Evolutionary conservation across 352 stramenopile genomes (phyloP), one percentile per base, ranked within the genome.

Genomic region (Blastocystis sp.): DNA sequence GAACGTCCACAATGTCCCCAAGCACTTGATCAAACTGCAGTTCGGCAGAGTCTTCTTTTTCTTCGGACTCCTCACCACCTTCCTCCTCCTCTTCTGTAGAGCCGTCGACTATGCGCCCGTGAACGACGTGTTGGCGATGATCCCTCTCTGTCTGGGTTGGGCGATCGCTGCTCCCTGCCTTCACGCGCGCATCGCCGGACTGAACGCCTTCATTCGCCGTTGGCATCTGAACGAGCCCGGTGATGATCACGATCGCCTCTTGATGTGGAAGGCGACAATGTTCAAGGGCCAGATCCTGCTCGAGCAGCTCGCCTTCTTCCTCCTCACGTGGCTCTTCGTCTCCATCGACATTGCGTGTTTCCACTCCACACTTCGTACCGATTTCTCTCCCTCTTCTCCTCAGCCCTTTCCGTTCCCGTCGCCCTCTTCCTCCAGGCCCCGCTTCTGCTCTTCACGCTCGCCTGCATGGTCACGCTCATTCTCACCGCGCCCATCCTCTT

Each of bases 261-360:
- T 84, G 2, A 23, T 84, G 61, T 84, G 74, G 74, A 84, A 84
- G 28, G 74, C 74, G 2, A 67, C 60, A 21, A 84, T 84, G 74
- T 62, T 84, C 19, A 84, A 84, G 56, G 56, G 52, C 1, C 74
- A 84, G 41, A 59, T 84, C n/a, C 53, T 84, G 19, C 1, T 34
- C 23, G 74, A 84, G 60, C 65, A 69, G 4, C 38, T 84, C 19
- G n/a, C 34, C 17, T 84, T 69, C 23, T 21, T 10, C 19, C 38
- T 84, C 34, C 28, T 62, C 45, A 56, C 74, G 40, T 84, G 34
- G 34, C 41, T 67, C 1, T 34, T 66, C 23, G 4, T 84, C 45
- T 62, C 48, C n/a, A 43, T 84, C 21, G 48, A 23, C 52, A 28
- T 45, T 69, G 28, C 69, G 34, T 84, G 53, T 41, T 84, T 67